phyloP scores from a whole-genome alignment of 108 stramenopile species.

The Epithemia pelagica region DNA sequence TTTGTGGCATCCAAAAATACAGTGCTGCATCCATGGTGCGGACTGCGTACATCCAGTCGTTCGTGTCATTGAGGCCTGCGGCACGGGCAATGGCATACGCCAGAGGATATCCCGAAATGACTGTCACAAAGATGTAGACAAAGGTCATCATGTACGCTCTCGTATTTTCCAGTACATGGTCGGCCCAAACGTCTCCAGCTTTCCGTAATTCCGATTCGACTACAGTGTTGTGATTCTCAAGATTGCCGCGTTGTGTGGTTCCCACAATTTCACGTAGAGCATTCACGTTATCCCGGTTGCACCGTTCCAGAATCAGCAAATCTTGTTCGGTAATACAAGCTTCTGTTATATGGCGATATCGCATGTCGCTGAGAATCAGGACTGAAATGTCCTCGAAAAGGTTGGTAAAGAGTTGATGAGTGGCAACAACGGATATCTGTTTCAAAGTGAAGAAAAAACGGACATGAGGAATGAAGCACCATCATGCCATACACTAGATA shows the following conservation, averaged over 20 bases:
- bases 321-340: conserved; percentile 45
- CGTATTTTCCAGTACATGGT: conserved; percentile 56
- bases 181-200: conserved; percentile 51
- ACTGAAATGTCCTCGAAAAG: conserved; percentile 49
- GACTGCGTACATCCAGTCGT: conserved; percentile 19
- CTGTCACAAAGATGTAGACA: conserved; percentile 56
- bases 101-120: conserved; percentile 50
- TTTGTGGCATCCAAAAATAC: conserved; percentile 76
- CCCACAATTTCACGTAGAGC: conserved; percentile 55
- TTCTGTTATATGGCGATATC: conserved; percentile 35
- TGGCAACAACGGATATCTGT: conserved; percentile 44
- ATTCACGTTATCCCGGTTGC: conserved; percentile 42
- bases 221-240: background rate
- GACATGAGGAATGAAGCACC: background rate
- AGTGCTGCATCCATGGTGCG: conserved; percentile 54
- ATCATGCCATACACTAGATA: background rate
- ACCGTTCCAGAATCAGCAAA: conserved; percentile 41
- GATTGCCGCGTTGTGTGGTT: conserved; percentile 16
- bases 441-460: background rate
- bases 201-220: conserved; percentile 30
- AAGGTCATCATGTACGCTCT: conserved; percentile 59
- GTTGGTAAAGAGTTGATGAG: conserved; percentile 64
- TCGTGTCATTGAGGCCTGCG: conserved; percentile 22
- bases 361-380: conserved; percentile 42
- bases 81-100: conserved; percentile 34